These are phyloP conservation scores for Tulasnella calospora DNA, from an alignment of 768 basidiomycete species.

Conservation along the genomic window DNA sequence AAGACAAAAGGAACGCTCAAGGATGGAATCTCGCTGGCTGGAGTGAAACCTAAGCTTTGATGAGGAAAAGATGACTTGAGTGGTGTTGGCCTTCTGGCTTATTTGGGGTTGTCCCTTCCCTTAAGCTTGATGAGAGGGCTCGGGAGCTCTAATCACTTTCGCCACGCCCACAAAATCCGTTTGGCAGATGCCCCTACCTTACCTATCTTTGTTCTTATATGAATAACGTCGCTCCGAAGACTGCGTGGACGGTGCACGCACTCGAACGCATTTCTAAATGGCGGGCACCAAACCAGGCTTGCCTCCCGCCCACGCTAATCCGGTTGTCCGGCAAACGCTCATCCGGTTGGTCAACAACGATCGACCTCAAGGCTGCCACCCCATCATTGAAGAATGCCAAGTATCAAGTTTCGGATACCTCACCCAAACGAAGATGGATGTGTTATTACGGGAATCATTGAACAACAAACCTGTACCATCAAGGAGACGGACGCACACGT, in stretches of 20 bases:
- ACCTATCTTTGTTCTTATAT: too few species aligned
- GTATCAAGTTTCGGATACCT: constrained; percentile 2
- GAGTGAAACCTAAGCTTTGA: constrained; percentile 22
- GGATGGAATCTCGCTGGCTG: constrained; percentile 54
- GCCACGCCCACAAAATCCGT: too few species aligned
- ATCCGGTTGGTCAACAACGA: not conserved
- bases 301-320: too few species aligned
- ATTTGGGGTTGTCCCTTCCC: too few species aligned
- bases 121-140: too few species aligned
- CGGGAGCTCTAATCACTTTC: too few species aligned
- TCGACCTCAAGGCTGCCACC: not conserved
- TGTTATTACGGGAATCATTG: not conserved
- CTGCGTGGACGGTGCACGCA: too few species aligned
- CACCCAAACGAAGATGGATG: constrained; percentile 1
- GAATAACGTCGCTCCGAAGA: too few species aligned
- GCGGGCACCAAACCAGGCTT: not conserved
- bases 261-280: too few species aligned
- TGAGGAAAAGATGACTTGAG: not conserved
- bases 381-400: not conserved
- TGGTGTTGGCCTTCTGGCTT: too few species aligned
- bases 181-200: too few species aligned
- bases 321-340: not conserved
- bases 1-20: constrained; percentile 46
- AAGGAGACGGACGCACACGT: not conserved
- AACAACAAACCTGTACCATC: not conserved